A percentile compares a stretch with the other conserved stretches of the same genome.
Conservation (phyloP, 768 basidiomycete genomes). For the Chiua virens region DNA sequence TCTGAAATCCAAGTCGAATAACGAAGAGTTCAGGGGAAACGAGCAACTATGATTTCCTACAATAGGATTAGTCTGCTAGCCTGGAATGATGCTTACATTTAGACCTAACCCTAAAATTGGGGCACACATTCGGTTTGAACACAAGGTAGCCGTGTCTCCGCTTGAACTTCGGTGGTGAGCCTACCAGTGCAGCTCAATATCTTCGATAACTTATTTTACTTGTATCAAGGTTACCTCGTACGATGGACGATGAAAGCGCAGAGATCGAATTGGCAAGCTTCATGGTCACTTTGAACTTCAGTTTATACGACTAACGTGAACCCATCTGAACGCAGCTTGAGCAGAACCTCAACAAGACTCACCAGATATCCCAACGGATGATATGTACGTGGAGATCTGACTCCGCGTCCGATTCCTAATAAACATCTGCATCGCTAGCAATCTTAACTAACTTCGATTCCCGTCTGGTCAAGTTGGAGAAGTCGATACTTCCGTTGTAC, state of each 20-base stretch:
- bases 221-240: not conserved
- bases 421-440: conserved; percentile 47
- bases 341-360: conserved; percentile 85
- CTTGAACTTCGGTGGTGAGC: too few relatives aligned
- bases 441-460: conserved; percentile 84
- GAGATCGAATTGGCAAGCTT: conserved; percentile 24
- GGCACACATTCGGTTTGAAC: not conserved
- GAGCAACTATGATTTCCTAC: too few relatives aligned
- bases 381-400: conserved; percentile 53
- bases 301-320: not conserved
- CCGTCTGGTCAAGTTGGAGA: conserved; percentile 79
- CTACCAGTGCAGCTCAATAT: too few relatives aligned
- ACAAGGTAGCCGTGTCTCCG: too few relatives aligned
- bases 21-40: too few relatives aligned
- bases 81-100: too few relatives aligned
- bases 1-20: too few relatives aligned
- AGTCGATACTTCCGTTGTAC: conserved; percentile 83
- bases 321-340: conserved; percentile 64
- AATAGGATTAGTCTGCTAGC: too few relatives aligned
- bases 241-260: conserved; percentile 29
- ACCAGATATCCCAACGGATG: conserved; percentile 84
- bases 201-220: not conserved
- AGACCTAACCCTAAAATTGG: conserved; percentile 3
- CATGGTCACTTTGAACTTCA: not conserved
- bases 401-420: not conserved